Base-by-base conservation (phyloP, 2,329 filamentous ascomycete genomes). In the Phyllosticta capitalensis region DNA sequence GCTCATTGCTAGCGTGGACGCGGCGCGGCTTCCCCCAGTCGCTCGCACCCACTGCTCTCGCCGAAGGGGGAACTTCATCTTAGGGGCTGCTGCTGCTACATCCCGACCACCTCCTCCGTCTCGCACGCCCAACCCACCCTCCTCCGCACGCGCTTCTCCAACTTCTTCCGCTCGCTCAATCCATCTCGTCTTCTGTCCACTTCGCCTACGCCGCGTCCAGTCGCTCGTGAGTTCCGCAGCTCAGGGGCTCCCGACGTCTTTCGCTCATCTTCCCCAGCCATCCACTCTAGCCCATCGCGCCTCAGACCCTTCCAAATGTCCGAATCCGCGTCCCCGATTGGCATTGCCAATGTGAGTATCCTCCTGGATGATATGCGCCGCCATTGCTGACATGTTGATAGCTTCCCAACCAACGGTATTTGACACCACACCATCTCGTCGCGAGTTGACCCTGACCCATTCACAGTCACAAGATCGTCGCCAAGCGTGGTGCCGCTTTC, bases 401-500 rank as follows among this genome's bases (percentile, higher is more conserved):
- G 83, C 78, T 87, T 68, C 84, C 84, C 68, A 87, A 87, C 76
- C 84, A 87, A 79, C 81, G 83, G 81, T 84, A 78, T 22, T 59
- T 59, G 53, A 38, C 21, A 20, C 58, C 56, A 48, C 58, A 50
- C 56, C 54, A 28, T 28, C 19, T 45, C 30, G n/a, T 38, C 58
- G 58, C 28, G 14, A 21, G 48, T 49, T 54, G 38, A 48, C 56
- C 66, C 73, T 73, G 73, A 75, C 67, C 28, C 61, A 62, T 64
- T 60, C 64, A 64, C 67, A 84, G 83, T 70, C 84, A 87, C 80
- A 87, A 87, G 78, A 87, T 87, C 72, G 84, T 87, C 69, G 84
- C 84, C 63, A 87, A 86, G 78, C 88, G 95, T 79, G 94, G 94
- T 79, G 95, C 94, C 72, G 89, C 92, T 73, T 99, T 99, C 79